Percentiles rank a stretch among this genome's conserved stretches.
Evolutionary conservation across 768 basidiomycete species (phyloP).

Genomic region (Tephrocybe sp.): DNA sequence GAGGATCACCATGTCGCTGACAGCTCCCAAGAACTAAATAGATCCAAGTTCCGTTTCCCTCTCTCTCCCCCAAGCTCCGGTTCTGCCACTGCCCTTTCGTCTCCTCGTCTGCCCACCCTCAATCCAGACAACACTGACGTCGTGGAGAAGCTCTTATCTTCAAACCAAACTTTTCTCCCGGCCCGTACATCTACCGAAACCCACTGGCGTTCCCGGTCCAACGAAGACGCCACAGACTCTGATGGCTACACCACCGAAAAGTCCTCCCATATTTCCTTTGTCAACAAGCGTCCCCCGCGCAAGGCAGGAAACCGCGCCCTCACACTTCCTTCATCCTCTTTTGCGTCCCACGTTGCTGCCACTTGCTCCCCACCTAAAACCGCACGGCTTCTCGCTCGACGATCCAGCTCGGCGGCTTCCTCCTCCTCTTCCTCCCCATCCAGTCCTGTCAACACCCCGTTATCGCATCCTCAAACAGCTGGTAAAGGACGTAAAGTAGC

Average conservation of each 20-base stretch:
- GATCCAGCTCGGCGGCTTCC: slow-evolving; percentile 32
- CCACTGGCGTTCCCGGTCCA: slow-evolving; percentile 24
- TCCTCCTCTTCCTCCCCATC: slow-evolving; percentile 35
- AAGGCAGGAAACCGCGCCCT: slow-evolving; percentile 35
- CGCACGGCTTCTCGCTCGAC: slow-evolving; percentile 31
- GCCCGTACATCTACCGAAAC: slow-evolving; percentile 25
- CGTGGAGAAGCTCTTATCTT: slow-evolving; percentile 17
- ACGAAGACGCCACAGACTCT: slow-evolving; percentile 39
- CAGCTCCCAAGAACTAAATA: slow-evolving; percentile 19
- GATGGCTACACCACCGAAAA: slow-evolving; percentile 47
- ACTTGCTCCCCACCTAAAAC: slow-evolving; percentile 29
- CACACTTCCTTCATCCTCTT: slow-evolving; percentile 33
- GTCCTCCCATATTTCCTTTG: slow-evolving; percentile 26
- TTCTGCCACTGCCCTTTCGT: slow-evolving; percentile 37
- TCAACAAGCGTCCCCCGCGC: slow-evolving; percentile 26
- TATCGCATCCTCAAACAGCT: slow-evolving; percentile 30
- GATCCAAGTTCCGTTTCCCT: slow-evolving; percentile 35
- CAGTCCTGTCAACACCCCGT: slow-evolving; percentile 24
- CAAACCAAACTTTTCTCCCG: slow-evolving; percentile 20
- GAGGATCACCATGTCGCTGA: slow-evolving; percentile 17
- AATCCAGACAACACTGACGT: slow-evolving; percentile 25
- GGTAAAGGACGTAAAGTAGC: slow-evolving; percentile 84
- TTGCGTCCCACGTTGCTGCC: slow-evolving; percentile 11
- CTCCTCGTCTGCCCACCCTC: slow-evolving; percentile 31
- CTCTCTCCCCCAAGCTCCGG: slow-evolving; percentile 49